These are phyloP conservation scores for Lepidium sativum DNA, from an alignment of 345 rosid genomes.

Conservation along the genomic window DNA sequence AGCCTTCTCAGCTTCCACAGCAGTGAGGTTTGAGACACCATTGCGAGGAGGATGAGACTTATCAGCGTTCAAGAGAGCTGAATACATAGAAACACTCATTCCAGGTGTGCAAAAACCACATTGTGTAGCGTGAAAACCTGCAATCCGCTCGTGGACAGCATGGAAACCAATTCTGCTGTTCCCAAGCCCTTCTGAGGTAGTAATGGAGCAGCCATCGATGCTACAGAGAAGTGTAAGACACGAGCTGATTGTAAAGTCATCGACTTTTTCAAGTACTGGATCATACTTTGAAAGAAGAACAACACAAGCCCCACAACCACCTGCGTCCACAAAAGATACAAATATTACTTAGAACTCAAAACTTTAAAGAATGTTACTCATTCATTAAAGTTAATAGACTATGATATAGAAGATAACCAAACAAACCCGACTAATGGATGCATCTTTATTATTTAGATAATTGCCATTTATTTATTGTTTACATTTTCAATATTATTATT, in stretches of 20 bases:
- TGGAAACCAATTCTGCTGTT: constrained; percentile 80
- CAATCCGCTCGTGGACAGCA: constrained; percentile 66
- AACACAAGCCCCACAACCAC: constrained; percentile 96
- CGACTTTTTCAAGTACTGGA: constrained; percentile 46
- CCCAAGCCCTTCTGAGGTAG: constrained; percentile 82
- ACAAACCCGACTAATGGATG: no score
- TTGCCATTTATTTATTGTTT: no score
- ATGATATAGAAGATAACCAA: no score
- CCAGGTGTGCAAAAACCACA: constrained; percentile 98
- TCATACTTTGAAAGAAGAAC: constrained; percentile 72
- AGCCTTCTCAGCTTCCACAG: constrained; percentile 75
- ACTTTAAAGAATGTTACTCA: no score
- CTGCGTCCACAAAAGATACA: constrained; percentile 29
- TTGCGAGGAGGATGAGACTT: constrained; percentile 40
- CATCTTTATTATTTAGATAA: no score
- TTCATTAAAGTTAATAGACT: no score
- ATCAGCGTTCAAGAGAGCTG: constrained; percentile 74
- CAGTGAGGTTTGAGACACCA: constrained; percentile 70
- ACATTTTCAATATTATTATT: no score
- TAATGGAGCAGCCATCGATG: constrained; percentile 66
- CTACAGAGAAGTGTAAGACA: constrained; percentile 89
- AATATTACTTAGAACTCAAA: not conserved
- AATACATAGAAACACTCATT: constrained; percentile 70
- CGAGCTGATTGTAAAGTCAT: constrained; percentile 61
- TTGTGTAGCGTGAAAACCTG: constrained; percentile 87